Conservation (phyloP, 2,329 filamentous ascomycete genomes). For the Aurifilum marmelostoma region DNA sequence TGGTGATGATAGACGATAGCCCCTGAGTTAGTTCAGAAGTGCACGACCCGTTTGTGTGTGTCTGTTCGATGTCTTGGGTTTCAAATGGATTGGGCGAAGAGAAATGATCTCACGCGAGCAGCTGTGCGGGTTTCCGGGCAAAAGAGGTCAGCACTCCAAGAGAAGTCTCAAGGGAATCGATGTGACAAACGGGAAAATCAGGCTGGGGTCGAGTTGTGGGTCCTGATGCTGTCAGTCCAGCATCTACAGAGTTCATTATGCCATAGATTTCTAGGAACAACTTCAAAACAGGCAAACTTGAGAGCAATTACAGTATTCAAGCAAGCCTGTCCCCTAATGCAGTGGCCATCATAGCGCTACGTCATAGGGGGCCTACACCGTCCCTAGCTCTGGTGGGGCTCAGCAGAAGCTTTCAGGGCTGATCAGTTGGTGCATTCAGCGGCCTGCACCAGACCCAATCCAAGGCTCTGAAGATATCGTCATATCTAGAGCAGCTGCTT, state of each 20-base stretch:
- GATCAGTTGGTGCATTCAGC: background rate
- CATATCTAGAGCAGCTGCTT: too few species aligned
- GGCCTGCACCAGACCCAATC: background rate
- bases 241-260: background rate
- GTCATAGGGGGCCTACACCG: background rate
- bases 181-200: background rate
- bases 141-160: background rate
- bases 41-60: background rate
- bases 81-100: background rate
- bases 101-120: background rate
- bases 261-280: constrained; percentile 1
- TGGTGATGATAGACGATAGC: background rate
- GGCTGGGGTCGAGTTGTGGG: background rate
- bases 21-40: background rate
- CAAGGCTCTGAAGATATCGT: background rate
- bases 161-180: background rate
- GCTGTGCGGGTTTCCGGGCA: background rate
- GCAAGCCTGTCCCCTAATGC: background rate
- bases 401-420: background rate
- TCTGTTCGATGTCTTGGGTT: background rate
- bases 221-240: background rate
- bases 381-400: constrained; percentile 4
- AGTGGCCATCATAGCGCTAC: constrained; percentile 10
- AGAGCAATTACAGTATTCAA: background rate
- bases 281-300: background rate